Conservation (phyloP, 2,329 filamentous ascomycete genomes). For the Paecilomyces formosus region DNA sequence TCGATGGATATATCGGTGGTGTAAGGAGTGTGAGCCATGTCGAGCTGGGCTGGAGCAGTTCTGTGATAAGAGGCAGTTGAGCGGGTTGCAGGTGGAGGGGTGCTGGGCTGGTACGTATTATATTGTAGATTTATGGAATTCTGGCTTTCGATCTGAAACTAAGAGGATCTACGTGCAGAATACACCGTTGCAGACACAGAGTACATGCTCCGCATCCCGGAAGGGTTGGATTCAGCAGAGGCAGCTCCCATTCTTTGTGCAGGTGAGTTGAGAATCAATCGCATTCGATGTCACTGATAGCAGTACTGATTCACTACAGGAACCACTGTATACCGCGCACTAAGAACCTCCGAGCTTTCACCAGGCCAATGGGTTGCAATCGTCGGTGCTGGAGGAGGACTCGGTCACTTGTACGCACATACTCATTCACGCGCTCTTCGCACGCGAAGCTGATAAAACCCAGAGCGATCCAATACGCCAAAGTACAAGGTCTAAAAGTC, state of each 20-base stretch:
- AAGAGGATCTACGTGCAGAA: constrained; percentile 2
- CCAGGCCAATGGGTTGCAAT: constrained; percentile 20
- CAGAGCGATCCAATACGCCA: constrained; percentile 9
- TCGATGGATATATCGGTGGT: constrained; percentile 12
- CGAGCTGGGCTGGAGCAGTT: constrained; percentile 10
- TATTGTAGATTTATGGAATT: not conserved
- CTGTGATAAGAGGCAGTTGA: constrained; percentile 9
- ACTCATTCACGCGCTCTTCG: not conserved
- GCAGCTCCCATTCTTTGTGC: constrained; percentile 15
- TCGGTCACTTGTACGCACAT: constrained; percentile 16
- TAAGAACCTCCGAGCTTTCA: constrained; percentile 25
- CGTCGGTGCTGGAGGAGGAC: constrained; percentile 23
- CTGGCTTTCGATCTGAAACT: too few species aligned
- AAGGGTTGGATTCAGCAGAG: constrained; percentile 10
- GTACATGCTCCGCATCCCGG: constrained; percentile 12
- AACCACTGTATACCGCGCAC: constrained; percentile 14
- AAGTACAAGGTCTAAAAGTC: constrained; percentile 23
- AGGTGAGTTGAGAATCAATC: constrained; percentile 1
- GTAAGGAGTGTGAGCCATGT: constrained; percentile 14
- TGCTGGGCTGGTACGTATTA: constrained; percentile 6
- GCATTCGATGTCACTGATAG: not conserved
- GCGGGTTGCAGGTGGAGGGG: constrained; percentile 11
- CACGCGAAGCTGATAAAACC: not conserved
- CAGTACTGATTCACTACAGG: not conserved
- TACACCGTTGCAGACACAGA: constrained; percentile 11